phyloP scores from a whole-genome alignment of 129 eudicot genomes.

The Rutidosis leptorrhynchoides region DNA sequence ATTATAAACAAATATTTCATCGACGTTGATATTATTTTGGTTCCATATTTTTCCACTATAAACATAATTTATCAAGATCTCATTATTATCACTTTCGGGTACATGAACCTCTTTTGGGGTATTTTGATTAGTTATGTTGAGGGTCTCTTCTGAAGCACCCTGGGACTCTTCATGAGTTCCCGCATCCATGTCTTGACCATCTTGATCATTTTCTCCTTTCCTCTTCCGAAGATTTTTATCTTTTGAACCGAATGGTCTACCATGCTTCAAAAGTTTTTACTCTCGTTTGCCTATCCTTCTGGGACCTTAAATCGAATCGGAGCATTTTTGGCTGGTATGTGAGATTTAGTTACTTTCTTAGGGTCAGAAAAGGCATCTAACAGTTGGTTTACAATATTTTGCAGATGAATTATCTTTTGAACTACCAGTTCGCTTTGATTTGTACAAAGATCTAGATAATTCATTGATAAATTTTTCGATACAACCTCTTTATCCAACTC shows the following conservation, averaged over 20 bases:
- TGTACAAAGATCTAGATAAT: too few relatives aligned
- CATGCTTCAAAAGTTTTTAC: too few relatives aligned
- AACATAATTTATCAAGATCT: background rate
- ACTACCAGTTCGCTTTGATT: too few relatives aligned
- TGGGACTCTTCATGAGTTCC: too few relatives aligned
- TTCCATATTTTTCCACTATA: background rate
- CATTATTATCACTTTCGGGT: background rate
- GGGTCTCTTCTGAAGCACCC: background rate
- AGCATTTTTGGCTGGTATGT: background rate
- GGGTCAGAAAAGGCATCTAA: background rate
- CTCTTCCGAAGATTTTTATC: background rate
- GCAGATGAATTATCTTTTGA: too few relatives aligned
- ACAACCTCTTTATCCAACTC: too few relatives aligned
- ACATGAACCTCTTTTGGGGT: background rate
- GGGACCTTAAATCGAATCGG: background rate
- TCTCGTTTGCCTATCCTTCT: too few relatives aligned
- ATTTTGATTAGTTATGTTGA: background rate
- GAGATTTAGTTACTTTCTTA: background rate
- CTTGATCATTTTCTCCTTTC: too few relatives aligned
- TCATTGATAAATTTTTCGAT: too few relatives aligned
- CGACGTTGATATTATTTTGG: background rate
- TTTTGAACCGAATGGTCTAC: too few relatives aligned
- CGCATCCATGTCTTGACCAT: too few relatives aligned
- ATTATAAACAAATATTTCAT: background rate
- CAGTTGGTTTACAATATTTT: too few relatives aligned